Conservation (phyloP, 306 rosid genomes). For the Citrullus colocynthis region DNA sequence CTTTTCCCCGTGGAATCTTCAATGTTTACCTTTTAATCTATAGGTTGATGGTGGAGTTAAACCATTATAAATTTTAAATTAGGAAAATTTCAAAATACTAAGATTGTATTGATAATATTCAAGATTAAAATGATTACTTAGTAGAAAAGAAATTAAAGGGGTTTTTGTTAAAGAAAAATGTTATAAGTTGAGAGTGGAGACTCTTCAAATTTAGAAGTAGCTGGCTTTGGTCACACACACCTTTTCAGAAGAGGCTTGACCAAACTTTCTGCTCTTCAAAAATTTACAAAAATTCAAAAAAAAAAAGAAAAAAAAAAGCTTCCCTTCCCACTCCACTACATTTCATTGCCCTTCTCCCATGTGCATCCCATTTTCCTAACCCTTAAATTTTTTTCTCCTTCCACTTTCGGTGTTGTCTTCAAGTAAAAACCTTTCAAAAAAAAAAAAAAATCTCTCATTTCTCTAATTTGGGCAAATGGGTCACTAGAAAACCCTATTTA, state of each 20-base stretch:
- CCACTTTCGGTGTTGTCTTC: constrained; percentile 11
- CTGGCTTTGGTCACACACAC: constrained; percentile 15
- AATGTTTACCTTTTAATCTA: no score
- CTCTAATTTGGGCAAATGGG: constrained; percentile 8
- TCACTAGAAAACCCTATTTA: not conserved
- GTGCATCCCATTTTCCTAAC: constrained; percentile 5
- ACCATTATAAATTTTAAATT: no score
- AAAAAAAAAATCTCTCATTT: not conserved
- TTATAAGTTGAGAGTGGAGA: not conserved
- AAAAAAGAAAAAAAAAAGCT: not conserved
- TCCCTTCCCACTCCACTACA: not conserved
- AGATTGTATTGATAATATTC: not conserved
- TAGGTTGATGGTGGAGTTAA: no score
- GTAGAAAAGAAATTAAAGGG: not conserved
- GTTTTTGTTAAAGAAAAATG: not conserved
- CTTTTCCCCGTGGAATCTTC: no score
- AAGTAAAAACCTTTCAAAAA: not conserved
- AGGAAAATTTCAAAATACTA: no score
- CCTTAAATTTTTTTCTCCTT: not conserved
- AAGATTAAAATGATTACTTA: not conserved
- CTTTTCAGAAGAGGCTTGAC: constrained; percentile 64
- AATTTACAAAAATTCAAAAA: constrained; percentile 4
- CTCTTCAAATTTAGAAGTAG: not conserved
- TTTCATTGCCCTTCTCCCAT: not conserved
- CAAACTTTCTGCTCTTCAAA: constrained; percentile 28